Evolutionary conservation across 257 asterid species (phyloP).

Genomic region (Nemophila menziesii): DNA sequence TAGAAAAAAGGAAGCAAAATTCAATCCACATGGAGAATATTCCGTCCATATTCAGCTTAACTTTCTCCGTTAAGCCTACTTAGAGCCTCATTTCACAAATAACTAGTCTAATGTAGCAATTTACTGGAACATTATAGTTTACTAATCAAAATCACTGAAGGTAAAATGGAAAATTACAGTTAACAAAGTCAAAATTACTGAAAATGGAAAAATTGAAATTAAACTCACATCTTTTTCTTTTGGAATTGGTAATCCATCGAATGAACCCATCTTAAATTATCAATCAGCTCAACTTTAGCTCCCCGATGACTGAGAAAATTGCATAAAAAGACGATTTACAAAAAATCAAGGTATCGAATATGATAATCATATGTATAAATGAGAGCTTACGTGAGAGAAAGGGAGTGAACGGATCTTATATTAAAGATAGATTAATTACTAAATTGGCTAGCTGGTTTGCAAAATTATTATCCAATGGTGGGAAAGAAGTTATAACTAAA

Average conservation of each 20-base stretch:
- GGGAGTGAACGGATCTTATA: not conserved
- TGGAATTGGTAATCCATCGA: constrained; percentile 87
- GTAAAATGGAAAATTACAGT: too few relatives aligned
- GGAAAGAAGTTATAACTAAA: too few relatives aligned
- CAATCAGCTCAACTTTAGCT: constrained; percentile 30
- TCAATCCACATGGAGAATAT: not conserved
- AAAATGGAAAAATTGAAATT: not conserved
- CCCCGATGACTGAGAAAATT: not conserved
- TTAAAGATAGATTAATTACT: too few relatives aligned
- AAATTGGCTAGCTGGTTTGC: too few relatives aligned
- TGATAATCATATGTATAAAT: not conserved
- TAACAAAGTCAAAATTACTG: too few relatives aligned
- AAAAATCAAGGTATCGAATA: not conserved
- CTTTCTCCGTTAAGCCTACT: too few relatives aligned
- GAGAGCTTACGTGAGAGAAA: not conserved
- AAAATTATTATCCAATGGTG: too few relatives aligned
- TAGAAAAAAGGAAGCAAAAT: not conserved
- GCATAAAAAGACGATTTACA: not conserved
- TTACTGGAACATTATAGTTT: too few relatives aligned
- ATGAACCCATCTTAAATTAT: constrained; percentile 57
- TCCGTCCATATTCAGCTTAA: not conserved
- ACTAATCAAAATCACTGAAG: constrained; percentile 7
- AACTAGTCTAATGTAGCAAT: too few relatives aligned
- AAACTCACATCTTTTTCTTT: constrained; percentile 67
- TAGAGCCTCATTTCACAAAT: too few relatives aligned